Conservation (phyloP, 495 filamentous ascomycete genomes). For the Tetracladium marchalianum region DNA sequence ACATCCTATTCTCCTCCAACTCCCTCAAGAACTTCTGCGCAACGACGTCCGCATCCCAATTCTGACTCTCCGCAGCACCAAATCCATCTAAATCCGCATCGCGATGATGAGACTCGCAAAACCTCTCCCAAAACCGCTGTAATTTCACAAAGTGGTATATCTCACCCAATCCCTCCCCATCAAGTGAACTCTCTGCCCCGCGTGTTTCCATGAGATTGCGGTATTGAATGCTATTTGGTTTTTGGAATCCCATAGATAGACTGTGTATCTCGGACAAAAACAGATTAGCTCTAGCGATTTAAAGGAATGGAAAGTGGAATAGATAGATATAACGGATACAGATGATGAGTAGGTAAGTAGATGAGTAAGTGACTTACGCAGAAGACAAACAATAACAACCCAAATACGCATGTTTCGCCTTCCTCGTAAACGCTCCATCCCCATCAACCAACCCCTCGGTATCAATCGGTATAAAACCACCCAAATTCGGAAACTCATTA, state of each 20-base stretch:
- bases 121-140: slow-evolving; percentile 18
- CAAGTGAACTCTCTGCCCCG: slow-evolving; percentile 13
- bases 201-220: slow-evolving; percentile 23
- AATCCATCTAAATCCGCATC: no score
- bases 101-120: slow-evolving; percentile 6
- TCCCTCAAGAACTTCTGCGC: slow-evolving; percentile 14
- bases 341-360: neutral
- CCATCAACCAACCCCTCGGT: slow-evolving; percentile 8
- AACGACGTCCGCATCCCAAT: slow-evolving; percentile 6
- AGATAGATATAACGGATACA: no score
- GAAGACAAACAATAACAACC: slow-evolving; percentile 27
- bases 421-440: slow-evolving; percentile 16
- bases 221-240: slow-evolving; percentile 23
- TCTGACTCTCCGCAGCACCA: no score
- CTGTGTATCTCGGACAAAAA: slow-evolving; percentile 9
- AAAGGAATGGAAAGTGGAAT: neutral
- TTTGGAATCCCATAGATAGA: slow-evolving; percentile 23
- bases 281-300: neutral
- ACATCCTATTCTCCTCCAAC: slow-evolving; percentile 9
- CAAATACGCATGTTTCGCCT: slow-evolving; percentile 25
- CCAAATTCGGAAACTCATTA: slow-evolving; percentile 17
- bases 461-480: slow-evolving; percentile 7
- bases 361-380: slow-evolving; percentile 19
- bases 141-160: slow-evolving; percentile 23
- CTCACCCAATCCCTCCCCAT: slow-evolving; percentile 9